phyloP scores from a whole-genome alignment of 805 yeast genomes.

The Candida lessepsii region DNA sequence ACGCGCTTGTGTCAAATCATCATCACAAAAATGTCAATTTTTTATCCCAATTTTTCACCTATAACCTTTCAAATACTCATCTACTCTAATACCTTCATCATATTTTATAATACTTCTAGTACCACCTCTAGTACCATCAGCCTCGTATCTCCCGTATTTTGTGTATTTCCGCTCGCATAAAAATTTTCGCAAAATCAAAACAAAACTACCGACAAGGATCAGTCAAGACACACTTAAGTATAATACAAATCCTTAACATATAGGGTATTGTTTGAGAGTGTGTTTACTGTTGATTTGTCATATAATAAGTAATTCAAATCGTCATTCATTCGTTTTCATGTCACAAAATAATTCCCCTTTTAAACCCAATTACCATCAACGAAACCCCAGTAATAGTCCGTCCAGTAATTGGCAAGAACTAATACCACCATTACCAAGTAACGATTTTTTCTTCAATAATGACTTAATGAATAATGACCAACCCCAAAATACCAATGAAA shows the following conservation, averaged over 20 bases:
- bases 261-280: constrained; percentile 3
- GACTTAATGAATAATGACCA: constrained; percentile 11
- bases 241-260: not conserved
- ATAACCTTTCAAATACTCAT: too few relatives aligned
- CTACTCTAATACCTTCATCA: too few relatives aligned
- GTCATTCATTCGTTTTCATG: constrained; percentile 7
- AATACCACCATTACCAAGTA: constrained; percentile 17
- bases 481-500: not conserved
- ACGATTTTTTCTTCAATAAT: constrained; percentile 10
- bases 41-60: too few relatives aligned
- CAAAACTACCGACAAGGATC: constrained; percentile 10
- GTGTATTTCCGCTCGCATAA: constrained; percentile 3
- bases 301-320: not conserved
- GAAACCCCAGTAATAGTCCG: constrained; percentile 9
- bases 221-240: constrained; percentile 4
- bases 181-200: constrained; percentile 11
- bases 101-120: too few relatives aligned
- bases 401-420: constrained; percentile 14
- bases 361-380: constrained; percentile 10
- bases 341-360: constrained; percentile 3
- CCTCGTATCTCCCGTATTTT: not conserved
- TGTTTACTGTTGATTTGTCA: constrained; percentile 4
- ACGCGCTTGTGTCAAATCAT: too few relatives aligned
- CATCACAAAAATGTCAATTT: too few relatives aligned
- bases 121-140: too few relatives aligned